Evolutionary conservation across 805 yeast genomes (phyloP), one percentile per base, ranked within the genome.

Genomic region (Candida sphagnicola): DNA sequence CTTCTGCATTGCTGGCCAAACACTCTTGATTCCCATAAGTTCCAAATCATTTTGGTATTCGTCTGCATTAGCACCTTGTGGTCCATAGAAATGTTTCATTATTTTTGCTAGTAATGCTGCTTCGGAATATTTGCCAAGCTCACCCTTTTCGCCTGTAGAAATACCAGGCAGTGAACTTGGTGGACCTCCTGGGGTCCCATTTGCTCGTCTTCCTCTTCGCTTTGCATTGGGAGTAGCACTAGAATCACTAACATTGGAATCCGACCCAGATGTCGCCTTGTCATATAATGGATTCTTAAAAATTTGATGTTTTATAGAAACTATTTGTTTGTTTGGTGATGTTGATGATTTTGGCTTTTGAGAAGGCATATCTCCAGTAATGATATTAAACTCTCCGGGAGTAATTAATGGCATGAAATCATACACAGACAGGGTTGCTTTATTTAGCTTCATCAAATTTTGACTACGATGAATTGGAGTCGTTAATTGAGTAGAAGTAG

Each of bases 341-440:
- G 29, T 12, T 28, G 24, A 25, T 3, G 46, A 41, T 29, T 57
- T 54, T 8, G 50, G 37, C 13, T 33, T 33, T 34, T 60, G 60
- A 16, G 46, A 42, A 1, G 64, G 66, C 4, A 62, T 45, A 37
- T 66, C 71, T 6, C 72, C 70, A 2, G 73, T 65, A 17, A 68
- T 59, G 10, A 65, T 41, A 28, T 59, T 52, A 45, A 68, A 67
- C 48, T 68, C 74, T 17, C 49, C 63, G 3, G 56, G 45, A 2
- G 67, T 53, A 4, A 64, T 50, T 23, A 68, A 47, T 3, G 73
- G 70, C 71, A 67, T 67, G 49, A 62, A 66, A 49, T 68, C 74
- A 36, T 62, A 61, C 15, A 68, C 63, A 4, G 47, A 29, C 33
- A 25, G 34, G 18, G 35, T 30, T 15, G 24, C 25, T n/a, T 31